phyloP scores from a whole-genome alignment of 371 early-diverging fungal species.

The Coemansia sp. region DNA sequence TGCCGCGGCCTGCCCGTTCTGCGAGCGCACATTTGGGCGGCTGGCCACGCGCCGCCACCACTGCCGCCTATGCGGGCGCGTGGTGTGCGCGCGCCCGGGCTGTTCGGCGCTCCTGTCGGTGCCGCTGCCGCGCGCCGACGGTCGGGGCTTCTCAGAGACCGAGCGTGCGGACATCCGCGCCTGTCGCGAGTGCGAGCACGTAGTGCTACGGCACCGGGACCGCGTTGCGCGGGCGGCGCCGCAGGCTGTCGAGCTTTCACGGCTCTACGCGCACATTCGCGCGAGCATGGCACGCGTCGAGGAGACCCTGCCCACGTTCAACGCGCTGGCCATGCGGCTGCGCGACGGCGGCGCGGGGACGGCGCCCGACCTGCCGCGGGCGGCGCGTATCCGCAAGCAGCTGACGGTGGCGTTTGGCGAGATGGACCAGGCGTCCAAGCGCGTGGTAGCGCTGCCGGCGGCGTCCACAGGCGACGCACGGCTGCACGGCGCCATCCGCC shows the following conservation, averaged over 20 bases:
- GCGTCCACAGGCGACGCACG: conserved; percentile 3
- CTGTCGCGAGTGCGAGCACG: conserved; percentile 21
- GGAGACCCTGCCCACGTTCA: conserved; percentile 37
- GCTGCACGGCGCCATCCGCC: conserved; percentile 54
- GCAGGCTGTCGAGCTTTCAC: conserved; percentile 10
- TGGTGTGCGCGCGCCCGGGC: conserved; percentile 61
- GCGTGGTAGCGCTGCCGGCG: conserved; percentile 24
- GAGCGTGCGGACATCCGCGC: conserved; percentile 20
- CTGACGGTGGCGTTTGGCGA: conserved; percentile 31
- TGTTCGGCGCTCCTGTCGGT: conserved; percentile 60
- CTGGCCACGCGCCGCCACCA: conserved; percentile 71
- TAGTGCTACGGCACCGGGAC: conserved; percentile 19
- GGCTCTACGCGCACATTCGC: conserved; percentile 16
- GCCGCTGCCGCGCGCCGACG: conserved; percentile 7
- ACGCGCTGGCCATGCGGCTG: conserved; percentile 20
- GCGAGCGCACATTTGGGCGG: conserved; percentile 19
- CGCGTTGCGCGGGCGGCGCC: conserved; percentile 14
- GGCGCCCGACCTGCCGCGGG: conserved; percentile 16
- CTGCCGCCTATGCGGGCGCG: conserved; percentile 76
- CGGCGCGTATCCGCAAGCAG: conserved; percentile 28
- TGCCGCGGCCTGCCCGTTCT: conserved; percentile 22
- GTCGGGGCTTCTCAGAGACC: conserved; percentile 2
- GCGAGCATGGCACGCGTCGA: conserved; percentile 24
- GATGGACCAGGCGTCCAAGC: conserved; percentile 35
- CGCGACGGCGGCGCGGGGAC: not conserved